A percentile compares a stretch with the other conserved stretches of the same genome.
These are phyloP conservation scores for Alternaria atra DNA, from an alignment of 2,329 filamentous ascomycete species.

Conservation along the genomic window DNA sequence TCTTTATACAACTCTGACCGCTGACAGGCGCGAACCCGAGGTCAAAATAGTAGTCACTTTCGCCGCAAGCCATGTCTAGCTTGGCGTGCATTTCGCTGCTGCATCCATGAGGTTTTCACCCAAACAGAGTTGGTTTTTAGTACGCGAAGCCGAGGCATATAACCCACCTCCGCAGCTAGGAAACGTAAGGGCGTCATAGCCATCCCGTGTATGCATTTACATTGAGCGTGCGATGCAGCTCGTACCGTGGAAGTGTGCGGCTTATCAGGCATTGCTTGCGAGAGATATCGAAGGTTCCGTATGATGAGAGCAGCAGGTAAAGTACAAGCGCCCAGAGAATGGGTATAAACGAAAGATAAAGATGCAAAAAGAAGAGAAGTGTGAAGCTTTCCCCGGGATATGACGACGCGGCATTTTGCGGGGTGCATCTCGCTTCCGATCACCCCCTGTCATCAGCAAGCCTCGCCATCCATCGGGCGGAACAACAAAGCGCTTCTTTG, in stretches of 20 bases:
- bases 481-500: not conserved
- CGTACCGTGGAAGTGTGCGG: not conserved
- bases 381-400: not conserved
- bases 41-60: not conserved
- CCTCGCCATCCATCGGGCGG: not conserved
- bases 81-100: not conserved
- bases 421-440: not conserved
- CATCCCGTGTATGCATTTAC: not conserved
- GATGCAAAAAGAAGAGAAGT: not conserved
- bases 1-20: not conserved
- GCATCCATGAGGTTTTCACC: not conserved
- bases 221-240: not conserved
- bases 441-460: not conserved
- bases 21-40: not conserved
- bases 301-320: not conserved
- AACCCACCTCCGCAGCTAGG: not conserved
- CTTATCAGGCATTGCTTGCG: not conserved
- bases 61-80: not conserved
- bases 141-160: constrained; percentile 3
- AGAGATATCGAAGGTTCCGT: not conserved
- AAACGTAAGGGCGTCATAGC: constrained; percentile 1
- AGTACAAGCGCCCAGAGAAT: fast-evolving
- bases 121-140: not conserved
- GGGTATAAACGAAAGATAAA: not conserved
- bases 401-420: not conserved